A percentile compares a stretch with the other conserved stretches of the same genome.
Evolutionary conservation across 768 basidiomycete species (phyloP).

Genomic region (Peribolospora baueri): DNA sequence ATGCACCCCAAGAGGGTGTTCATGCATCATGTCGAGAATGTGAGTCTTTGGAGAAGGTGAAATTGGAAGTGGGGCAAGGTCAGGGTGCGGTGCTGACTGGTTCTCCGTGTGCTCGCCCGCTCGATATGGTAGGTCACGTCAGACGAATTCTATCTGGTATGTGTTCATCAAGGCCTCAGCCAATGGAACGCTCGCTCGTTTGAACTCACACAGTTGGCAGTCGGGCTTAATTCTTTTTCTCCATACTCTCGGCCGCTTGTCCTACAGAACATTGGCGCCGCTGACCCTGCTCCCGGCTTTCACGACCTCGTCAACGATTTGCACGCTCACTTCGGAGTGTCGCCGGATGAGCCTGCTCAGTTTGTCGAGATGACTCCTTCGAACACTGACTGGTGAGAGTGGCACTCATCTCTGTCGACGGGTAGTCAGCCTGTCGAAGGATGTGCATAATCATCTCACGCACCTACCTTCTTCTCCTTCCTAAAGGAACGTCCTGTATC

Average conservation of each 20-base stretch:
- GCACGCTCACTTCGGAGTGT: slow-evolving; percentile 9
- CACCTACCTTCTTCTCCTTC: background rate
- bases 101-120: too few species aligned
- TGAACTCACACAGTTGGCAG: too few species aligned
- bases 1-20: slow-evolving; percentile 75
- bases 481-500: slow-evolving; percentile 5
- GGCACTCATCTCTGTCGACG: too few species aligned
- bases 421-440: slow-evolving; percentile 54
- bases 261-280: slow-evolving; percentile 52
- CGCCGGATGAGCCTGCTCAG: slow-evolving; percentile 18
- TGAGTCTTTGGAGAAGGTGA: slow-evolving; percentile 20
- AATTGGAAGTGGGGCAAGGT: too few species aligned
- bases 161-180: too few species aligned
- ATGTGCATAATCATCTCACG: slow-evolving; percentile 18
- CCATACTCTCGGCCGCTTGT: slow-evolving; percentile 25
- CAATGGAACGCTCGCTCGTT: too few species aligned
- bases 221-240: too few species aligned
- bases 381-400: slow-evolving; percentile 52
- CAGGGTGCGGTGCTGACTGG: too few species aligned
- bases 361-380: slow-evolving; percentile 36
- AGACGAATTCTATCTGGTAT: too few species aligned
- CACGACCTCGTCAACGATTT: slow-evolving; percentile 28
- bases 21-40: slow-evolving; percentile 64
- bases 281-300: slow-evolving; percentile 62
- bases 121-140: too few species aligned